phyloP scores from a whole-genome alignment of 1,139 yeast species.

The Sporopachydermia cereana region DNA sequence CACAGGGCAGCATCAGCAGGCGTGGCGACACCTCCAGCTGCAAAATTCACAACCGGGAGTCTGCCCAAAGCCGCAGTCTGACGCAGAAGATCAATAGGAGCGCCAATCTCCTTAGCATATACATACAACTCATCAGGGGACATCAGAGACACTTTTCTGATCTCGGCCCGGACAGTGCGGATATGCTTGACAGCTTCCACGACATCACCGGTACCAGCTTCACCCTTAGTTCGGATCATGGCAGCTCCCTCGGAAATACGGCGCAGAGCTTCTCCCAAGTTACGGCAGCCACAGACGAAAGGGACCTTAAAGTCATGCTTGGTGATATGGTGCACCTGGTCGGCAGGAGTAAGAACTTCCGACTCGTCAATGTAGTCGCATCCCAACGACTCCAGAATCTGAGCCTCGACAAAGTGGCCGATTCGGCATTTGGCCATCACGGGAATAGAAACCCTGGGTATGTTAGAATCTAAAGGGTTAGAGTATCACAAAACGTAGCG shows the following conservation, averaged over 20 bases:
- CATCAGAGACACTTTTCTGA: slow-evolving; percentile 35
- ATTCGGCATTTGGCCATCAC: slow-evolving; percentile 87
- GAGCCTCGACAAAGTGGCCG: slow-evolving; percentile 81
- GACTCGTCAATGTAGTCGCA: slow-evolving; percentile 80
- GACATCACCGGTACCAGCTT: slow-evolving; percentile 84
- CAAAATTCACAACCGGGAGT: slow-evolving; percentile 77
- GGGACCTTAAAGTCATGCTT: slow-evolving; percentile 60
- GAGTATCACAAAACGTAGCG: background rate
- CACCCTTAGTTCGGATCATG: slow-evolving; percentile 79
- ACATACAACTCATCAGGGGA: slow-evolving; percentile 35
- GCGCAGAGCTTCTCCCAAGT: slow-evolving; percentile 77
- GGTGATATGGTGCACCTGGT: slow-evolving; percentile 52
- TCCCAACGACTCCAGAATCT: slow-evolving; percentile 59
- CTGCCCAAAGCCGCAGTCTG: slow-evolving; percentile 45
- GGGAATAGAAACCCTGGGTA: slow-evolving; percentile 42
- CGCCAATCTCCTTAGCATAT: slow-evolving; percentile 49
- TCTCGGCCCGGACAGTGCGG: slow-evolving; percentile 45
- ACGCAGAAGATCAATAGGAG: slow-evolving; percentile 43
- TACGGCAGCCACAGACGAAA: slow-evolving; percentile 79
- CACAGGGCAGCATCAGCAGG: slow-evolving; percentile 85
- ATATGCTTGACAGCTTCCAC: slow-evolving; percentile 80
- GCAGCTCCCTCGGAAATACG: slow-evolving; percentile 80
- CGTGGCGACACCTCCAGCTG: slow-evolving; percentile 87
- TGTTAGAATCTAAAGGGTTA: background rate
- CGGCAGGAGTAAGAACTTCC: slow-evolving; percentile 72